Evolutionary conservation across 2,329 filamentous ascomycete species (phyloP).

Genomic region (Beauveria scarabaeidicola): DNA sequence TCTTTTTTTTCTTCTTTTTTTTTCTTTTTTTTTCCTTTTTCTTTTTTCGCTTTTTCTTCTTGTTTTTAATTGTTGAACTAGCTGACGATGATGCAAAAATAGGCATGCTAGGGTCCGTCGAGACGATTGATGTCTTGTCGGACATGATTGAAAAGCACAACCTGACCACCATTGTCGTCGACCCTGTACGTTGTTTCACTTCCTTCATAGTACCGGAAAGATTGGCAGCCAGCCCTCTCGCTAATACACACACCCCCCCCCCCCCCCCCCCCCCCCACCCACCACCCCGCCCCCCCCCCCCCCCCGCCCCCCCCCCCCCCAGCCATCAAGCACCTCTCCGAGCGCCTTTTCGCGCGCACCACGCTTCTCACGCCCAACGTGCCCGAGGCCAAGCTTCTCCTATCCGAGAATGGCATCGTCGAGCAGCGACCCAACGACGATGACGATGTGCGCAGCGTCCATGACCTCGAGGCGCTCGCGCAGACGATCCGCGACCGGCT

Average conservation of each 20-base stretch:
- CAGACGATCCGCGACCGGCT: slow-evolving; percentile 51
- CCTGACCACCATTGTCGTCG: slow-evolving; percentile 26
- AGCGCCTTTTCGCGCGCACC: slow-evolving; percentile 54
- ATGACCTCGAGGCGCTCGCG: slow-evolving; percentile 62
- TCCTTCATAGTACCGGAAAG: neutral
- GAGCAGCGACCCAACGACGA: slow-evolving; percentile 16
- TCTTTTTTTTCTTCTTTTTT: no score
- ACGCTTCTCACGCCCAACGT: slow-evolving; percentile 71
- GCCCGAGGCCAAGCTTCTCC: slow-evolving; percentile 61
- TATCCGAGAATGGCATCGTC: slow-evolving; percentile 40
- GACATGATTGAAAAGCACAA: slow-evolving; percentile 23
- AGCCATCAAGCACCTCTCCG: slow-evolving; percentile 54
- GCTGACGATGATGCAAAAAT: neutral
- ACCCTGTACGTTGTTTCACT: slow-evolving; percentile 23
- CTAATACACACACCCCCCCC: neutral
- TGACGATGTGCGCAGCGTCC: slow-evolving; percentile 41
- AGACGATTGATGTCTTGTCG: slow-evolving; percentile 29
- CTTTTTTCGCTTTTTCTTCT: neutral
- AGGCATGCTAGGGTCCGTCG: slow-evolving; percentile 32
- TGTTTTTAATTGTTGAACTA: no score
- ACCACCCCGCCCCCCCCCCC: no score
- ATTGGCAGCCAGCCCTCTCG: no score
- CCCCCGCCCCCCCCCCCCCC: no score
- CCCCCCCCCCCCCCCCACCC: no score
- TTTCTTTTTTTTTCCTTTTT: no score